Conservation (phyloP, 768 basidiomycete species). For the Clitopilus hobsonii region DNA sequence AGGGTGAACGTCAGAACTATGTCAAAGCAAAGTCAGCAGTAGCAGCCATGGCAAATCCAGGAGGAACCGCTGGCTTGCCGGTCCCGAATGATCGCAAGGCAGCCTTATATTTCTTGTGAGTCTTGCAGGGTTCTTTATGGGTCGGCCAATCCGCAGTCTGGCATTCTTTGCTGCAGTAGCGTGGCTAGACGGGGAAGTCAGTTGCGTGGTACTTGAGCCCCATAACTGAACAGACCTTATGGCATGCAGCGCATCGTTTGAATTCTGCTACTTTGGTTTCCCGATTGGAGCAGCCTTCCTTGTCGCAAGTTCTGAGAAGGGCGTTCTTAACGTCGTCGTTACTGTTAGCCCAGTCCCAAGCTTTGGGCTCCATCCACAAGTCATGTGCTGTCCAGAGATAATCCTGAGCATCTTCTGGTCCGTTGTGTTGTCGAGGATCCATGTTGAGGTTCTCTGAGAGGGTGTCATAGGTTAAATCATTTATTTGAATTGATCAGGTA, state of each 20-base stretch:
- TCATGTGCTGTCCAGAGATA: conserved; percentile 40
- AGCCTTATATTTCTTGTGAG: not conserved
- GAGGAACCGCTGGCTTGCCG: not conserved
- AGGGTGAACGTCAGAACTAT: too few species aligned
- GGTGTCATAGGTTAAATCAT: not conserved
- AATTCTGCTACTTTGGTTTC: conserved; percentile 31
- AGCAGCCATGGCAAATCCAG: not conserved
- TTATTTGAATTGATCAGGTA: not conserved
- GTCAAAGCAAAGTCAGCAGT: not conserved
- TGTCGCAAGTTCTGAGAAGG: conserved; percentile 29
- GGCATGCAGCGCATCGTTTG: conserved; percentile 36
- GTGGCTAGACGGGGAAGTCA: not conserved
- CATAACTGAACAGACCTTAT: conserved; percentile 9
- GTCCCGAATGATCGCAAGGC: not conserved
- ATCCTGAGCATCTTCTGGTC: conserved; percentile 40
- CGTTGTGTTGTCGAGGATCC: conserved; percentile 23
- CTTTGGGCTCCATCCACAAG: conserved; percentile 36
- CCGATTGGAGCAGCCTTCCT: conserved; percentile 20
- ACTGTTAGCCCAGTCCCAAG: conserved; percentile 40
- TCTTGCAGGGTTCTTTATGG: not conserved
- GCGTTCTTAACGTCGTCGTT: conserved; percentile 24
- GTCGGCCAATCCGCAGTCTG: not conserved
- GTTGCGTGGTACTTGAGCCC: too few species aligned
- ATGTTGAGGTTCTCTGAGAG: conserved; percentile 22
- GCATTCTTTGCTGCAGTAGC: not conserved